Conservation (phyloP, 1,284 basidiomycete genomes). For the Cutaneotrichosporon sp. region DNA sequence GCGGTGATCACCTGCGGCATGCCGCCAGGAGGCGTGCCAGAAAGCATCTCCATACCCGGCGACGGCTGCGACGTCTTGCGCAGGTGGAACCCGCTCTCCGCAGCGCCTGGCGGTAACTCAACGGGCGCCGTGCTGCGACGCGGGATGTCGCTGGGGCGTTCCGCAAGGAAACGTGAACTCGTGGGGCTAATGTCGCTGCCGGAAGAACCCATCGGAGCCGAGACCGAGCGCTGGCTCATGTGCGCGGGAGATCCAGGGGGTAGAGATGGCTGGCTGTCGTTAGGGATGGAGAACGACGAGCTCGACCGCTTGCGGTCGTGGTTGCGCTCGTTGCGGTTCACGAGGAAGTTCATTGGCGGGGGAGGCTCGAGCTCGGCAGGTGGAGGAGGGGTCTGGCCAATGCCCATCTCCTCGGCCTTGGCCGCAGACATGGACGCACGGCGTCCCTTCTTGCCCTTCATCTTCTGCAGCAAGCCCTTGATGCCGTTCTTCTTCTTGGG, state of each 20-base stretch:
- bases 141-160: background rate
- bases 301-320: slow-evolving; percentile 32
- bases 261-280: slow-evolving; percentile 12
- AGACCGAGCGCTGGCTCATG: slow-evolving; percentile 30
- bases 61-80: slow-evolving; percentile 20
- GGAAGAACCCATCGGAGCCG: slow-evolving; percentile 30
- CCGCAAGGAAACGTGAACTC: slow-evolving; percentile 32
- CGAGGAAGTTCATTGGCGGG: slow-evolving; percentile 75
- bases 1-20: background rate
- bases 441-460: slow-evolving; percentile 52
- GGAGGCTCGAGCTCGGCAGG: slow-evolving; percentile 61
- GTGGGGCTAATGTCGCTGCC: slow-evolving; percentile 31
- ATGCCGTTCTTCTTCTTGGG: slow-evolving; percentile 65
- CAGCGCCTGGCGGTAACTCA: slow-evolving; percentile 18
- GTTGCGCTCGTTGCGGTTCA: slow-evolving; percentile 52
- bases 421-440: slow-evolving; percentile 59
- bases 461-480: slow-evolving; percentile 74
- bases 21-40: slow-evolving; percentile 4
- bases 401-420: slow-evolving; percentile 9
- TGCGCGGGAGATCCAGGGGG: background rate
- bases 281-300: slow-evolving; percentile 31
- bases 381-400: slow-evolving; percentile 47
- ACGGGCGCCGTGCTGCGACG: slow-evolving; percentile 14
- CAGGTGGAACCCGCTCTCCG: slow-evolving; percentile 4
- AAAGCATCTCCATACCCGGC: slow-evolving; percentile 33